Evolutionary conservation across 1,284 basidiomycete genomes (phyloP).

Genomic region (Puccinia brachypodii): DNA sequence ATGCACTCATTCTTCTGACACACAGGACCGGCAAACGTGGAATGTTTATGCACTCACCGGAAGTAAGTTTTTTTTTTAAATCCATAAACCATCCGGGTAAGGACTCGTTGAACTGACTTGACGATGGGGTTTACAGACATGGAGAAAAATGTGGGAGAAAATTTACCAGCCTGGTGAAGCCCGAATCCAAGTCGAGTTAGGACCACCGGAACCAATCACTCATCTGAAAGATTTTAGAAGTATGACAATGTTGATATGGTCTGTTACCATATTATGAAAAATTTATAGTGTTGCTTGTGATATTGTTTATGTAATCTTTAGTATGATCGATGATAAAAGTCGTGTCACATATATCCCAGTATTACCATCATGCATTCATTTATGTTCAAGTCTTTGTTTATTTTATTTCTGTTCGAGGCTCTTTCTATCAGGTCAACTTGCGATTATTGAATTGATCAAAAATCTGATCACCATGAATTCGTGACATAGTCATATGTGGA

Average conservation of each 20-base stretch:
- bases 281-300: background rate
- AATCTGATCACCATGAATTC: no score
- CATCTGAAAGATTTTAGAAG: slow-evolving; percentile 35
- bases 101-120: background rate
- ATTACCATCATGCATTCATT: background rate
- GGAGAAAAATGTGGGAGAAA: slow-evolving; percentile 41
- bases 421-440: no score
- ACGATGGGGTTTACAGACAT: background rate
- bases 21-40: slow-evolving; percentile 32
- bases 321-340: background rate
- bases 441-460: no score
- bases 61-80: background rate
- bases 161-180: slow-evolving; percentile 25
- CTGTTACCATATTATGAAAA: slow-evolving; percentile 26
- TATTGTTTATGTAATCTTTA: slow-evolving; percentile 5
- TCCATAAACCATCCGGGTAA: background rate
- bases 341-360: background rate
- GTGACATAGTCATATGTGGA: no score
- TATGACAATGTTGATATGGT: slow-evolving; percentile 45
- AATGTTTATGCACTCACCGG: slow-evolving; percentile 45
- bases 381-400: background rate
- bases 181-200: slow-evolving; percentile 28
- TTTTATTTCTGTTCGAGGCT: no score
- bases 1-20: background rate
- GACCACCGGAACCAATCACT: slow-evolving; percentile 37